Evolutionary conservation across 305 asterid genomes (phyloP).

Genomic region (Salvia sclarea): DNA sequence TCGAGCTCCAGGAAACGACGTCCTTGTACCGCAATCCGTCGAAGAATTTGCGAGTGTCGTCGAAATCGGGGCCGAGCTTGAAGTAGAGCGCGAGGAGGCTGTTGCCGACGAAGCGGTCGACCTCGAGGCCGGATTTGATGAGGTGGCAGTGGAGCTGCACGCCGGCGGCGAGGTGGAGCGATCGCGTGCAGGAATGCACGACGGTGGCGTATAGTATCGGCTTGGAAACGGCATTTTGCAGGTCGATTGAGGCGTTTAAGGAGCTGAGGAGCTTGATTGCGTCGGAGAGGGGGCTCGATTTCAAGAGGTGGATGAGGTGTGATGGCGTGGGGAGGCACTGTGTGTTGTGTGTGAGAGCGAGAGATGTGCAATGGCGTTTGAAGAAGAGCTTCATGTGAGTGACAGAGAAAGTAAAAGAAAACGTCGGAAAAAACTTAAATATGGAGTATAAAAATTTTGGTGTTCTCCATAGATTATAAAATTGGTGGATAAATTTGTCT

Average conservation of each 20-base stretch:
- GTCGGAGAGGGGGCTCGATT: constrained; percentile 45
- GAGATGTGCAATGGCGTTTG: constrained; percentile 50
- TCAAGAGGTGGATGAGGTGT: constrained; percentile 56
- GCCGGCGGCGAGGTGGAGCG: constrained; percentile 48
- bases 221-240: constrained; percentile 35
- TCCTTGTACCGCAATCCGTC: constrained; percentile 59
- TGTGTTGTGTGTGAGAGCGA: constrained; percentile 27
- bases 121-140: constrained; percentile 62
- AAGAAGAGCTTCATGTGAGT: constrained; percentile 52
- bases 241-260: constrained; percentile 21
- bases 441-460: background rate
- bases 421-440: too few relatives aligned
- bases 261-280: constrained; percentile 54
- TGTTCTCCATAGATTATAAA: too few relatives aligned
- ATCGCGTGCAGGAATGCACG: constrained; percentile 55
- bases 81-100: constrained; percentile 63
- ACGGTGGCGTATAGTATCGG: constrained; percentile 43
- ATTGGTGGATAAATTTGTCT: too few relatives aligned
- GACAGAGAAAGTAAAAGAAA: too few relatives aligned
- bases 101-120: constrained; percentile 80
- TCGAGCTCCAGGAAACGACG: constrained; percentile 88
- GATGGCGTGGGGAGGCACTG: constrained; percentile 29
- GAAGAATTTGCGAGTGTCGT: constrained; percentile 20
- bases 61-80: constrained; percentile 16
- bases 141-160: constrained; percentile 74